Percentiles rank a stretch among this genome's conserved stretches.
Evolutionary conservation across 352 stramenopile species (phyloP).

Genomic region (Pythium biforme): DNA sequence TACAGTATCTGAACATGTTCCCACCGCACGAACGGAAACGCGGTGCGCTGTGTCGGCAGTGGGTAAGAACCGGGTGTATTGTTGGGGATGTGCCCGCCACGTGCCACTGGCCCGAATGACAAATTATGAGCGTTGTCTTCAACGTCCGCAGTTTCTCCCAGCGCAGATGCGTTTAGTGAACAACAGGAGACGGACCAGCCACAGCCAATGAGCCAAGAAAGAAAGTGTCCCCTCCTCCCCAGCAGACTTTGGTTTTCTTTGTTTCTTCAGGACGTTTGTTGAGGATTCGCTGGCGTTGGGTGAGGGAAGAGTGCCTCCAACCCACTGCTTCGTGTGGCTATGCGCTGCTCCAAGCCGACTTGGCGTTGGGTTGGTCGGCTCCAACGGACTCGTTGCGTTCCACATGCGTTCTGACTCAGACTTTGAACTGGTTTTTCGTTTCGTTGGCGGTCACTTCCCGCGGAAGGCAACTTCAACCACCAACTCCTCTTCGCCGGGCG

Average conservation of each 20-base stretch:
- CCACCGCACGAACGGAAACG: background rate
- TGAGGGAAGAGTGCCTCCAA: conserved; percentile 7
- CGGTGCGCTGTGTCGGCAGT: background rate
- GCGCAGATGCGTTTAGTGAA: background rate
- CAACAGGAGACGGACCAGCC: no score
- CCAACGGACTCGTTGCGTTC: no score
- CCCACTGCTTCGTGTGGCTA: background rate
- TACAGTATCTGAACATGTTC: background rate
- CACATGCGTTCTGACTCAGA: background rate
- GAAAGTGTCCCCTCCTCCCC: background rate
- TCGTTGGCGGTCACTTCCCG: background rate
- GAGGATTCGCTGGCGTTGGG: conserved; percentile 7
- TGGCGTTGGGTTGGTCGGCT: no score
- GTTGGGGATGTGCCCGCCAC: background rate
- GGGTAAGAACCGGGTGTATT: background rate
- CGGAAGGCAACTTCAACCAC: conserved; percentile 13
- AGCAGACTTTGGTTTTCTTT: background rate
- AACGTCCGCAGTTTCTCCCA: background rate
- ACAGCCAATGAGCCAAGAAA: background rate
- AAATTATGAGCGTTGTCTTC: background rate
- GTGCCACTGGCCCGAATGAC: background rate
- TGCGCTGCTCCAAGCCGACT: background rate
- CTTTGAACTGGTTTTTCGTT: background rate
- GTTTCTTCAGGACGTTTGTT: background rate
- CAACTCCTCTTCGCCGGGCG: background rate